Base-by-base conservation (phyloP, 768 basidiomycete species). In the Coprinopsis sp. region DNA sequence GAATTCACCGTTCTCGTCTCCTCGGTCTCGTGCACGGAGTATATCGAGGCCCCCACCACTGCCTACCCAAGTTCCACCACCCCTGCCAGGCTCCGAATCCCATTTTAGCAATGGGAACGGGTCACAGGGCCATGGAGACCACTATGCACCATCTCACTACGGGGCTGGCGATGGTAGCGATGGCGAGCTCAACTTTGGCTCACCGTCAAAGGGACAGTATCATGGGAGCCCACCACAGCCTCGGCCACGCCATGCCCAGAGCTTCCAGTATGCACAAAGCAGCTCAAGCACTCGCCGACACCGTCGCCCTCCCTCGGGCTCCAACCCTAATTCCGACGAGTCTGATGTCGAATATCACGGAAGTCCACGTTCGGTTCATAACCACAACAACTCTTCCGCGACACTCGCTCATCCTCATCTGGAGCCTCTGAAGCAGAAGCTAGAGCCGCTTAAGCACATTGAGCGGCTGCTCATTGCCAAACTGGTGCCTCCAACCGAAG, bases 401-500 rank as follows among this genome's bases (percentile, higher is more conserved):
- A 49, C 58, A 3, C 55, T 62, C 54, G 38, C 56, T 49, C 52
- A 57, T 46, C 44, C 62, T 10, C 63, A 68, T 0, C 67, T 87
- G 31, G 78, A 84, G 34, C 73, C 78, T 5, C 68, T 89, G 40
- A 76, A 74, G 54, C 59, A 74, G 59, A 81, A 81, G 24, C 74
- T 90, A 12, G 68, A 72, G 1, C 85, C 87, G 3, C 77, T 91
- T 30, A 73, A 70, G 6, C 85, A 84, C 57, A 72, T 87, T 36
- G 88, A 90, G 56, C 70, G 77, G 0, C 71, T 84, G 7, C 74
- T 90, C 42, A 75, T 88, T 30, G 78, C 82, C 7, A 82, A 76
- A 53, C 74, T 91, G 12, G 79, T 87, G 0, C 84, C 84, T 1
- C 72, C 74, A 10, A 77, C 76, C 59, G 86, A 87, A 58, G 78